Evolutionary conservation across 164 flowering plant genomes (phyloP), one percentile per base, ranked within the genome.

Genomic region (Dillenia suffruticosa): DNA sequence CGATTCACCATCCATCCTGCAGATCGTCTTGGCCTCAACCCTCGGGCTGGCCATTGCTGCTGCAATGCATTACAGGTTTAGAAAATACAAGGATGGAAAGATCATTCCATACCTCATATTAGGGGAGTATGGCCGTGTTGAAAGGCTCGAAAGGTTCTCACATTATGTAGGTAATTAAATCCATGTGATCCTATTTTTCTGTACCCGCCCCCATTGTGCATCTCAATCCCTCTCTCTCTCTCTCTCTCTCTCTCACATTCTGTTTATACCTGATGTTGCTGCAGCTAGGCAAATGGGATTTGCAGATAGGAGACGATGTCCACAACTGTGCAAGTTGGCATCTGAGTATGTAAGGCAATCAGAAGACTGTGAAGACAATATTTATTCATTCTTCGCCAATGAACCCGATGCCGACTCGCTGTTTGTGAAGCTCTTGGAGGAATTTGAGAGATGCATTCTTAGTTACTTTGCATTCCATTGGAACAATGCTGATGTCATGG

Each of bases 211-310:
- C 40, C 40, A 32, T 32, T 32, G 40, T 5, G 40, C 40, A 26
- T 26, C 32, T 26, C 32, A 1, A 2, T 26, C 32, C 2, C 55
- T 56, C 46, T 57, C 55, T 15, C n/a, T 32, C 64, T 63, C 49
- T n/a, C 16, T 40, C 9, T 44, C 52, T 26, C 12, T 32, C 7
- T 32, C 40, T 32, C 40, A 2, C 40, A 26, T 2, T 3, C 40
- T 26, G 40, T 26, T 26, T 32, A 32, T 32, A 32, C 40, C 4
- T 6, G 40, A 32, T 45, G 17, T 57, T 12, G 53, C 6, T 57
- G 72, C 74, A 94, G 98, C 89, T 11, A 83, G 96, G 76, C 98
- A 94, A 66, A 32, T 94, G 56, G 98, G 93, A 22, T 80, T 94
- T 69, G 72, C 46, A 53, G 92, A 87, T 63, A 57, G 67, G 16